Evolutionary conservation across 163 green algal species (phyloP).

Genomic region (Chlamydomonas reinhardtii): DNA sequence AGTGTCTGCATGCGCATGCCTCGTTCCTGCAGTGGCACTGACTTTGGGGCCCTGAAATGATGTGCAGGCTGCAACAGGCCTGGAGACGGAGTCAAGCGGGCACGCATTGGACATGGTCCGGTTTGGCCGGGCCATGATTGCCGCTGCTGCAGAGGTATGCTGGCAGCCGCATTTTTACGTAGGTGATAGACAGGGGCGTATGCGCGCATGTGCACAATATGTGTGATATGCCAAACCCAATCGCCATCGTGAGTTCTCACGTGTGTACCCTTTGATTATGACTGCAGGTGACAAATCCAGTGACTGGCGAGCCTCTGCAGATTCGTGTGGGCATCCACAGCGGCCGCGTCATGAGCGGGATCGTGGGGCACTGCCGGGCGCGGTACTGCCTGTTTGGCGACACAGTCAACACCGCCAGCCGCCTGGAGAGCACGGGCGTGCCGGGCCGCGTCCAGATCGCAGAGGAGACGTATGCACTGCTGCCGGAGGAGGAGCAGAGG

Average conservation of each 20-base stretch:
- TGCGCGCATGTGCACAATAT: too few relatives aligned
- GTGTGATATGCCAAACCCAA: too few relatives aligned
- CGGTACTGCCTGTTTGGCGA: slow-evolving; percentile 59
- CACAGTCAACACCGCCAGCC: slow-evolving; percentile 49
- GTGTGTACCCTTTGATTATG: not conserved
- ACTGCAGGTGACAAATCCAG: not conserved
- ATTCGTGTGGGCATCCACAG: slow-evolving; percentile 51
- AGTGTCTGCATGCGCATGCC: too few relatives aligned
- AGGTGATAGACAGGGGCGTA: too few relatives aligned
- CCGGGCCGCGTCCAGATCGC: slow-evolving; percentile 19
- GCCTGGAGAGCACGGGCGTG: slow-evolving; percentile 51
- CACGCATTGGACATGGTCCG: not conserved
- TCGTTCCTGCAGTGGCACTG: too few relatives aligned
- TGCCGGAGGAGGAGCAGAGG: not conserved
- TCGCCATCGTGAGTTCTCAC: too few relatives aligned
- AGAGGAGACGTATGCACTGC: slow-evolving; percentile 18
- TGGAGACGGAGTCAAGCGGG: too few relatives aligned
- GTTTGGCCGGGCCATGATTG: slow-evolving; percentile 12
- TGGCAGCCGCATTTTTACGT: too few relatives aligned
- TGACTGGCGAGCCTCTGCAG: slow-evolving; percentile 2
- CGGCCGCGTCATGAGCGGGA: slow-evolving; percentile 54
- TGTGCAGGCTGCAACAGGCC: too few relatives aligned
- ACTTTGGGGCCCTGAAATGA: too few relatives aligned
- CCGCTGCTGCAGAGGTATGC: not conserved
- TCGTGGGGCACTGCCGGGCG: slow-evolving; percentile 45